Evolutionary conservation across 1,284 basidiomycete genomes (phyloP).

Genomic region (Fomitopsis schrenkii): DNA sequence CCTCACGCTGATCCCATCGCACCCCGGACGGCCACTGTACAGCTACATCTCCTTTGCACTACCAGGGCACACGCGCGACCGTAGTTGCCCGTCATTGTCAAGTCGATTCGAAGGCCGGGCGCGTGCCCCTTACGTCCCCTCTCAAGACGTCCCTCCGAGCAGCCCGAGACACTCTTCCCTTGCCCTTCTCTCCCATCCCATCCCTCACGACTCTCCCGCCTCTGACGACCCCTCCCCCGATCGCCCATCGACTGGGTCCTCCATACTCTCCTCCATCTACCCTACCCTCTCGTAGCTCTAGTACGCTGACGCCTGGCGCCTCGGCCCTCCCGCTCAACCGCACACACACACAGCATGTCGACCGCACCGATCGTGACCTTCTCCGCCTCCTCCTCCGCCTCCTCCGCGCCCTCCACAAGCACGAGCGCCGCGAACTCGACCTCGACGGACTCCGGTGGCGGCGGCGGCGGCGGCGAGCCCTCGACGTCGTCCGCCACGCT

Average conservation of each 20-base stretch:
- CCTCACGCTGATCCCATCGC: not conserved
- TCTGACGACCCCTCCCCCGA: too few relatives aligned
- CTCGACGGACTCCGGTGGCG: not conserved
- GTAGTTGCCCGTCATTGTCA: not conserved
- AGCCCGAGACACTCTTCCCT: not conserved
- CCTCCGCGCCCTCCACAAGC: not conserved
- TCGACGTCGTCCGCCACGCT: constrained; percentile 22
- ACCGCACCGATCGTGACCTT: not conserved
- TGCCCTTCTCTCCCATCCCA: not conserved
- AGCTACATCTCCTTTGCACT: not conserved
- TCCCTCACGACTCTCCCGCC: not conserved
- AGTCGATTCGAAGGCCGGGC: too few relatives aligned
- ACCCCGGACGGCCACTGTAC: too few relatives aligned
- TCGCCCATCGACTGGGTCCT: not conserved
- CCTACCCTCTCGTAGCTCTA: not conserved
- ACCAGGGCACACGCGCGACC: not conserved
- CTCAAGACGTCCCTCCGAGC: not conserved
- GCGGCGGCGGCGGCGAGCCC: not conserved
- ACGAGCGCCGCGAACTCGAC: not conserved
- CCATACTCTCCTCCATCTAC: not conserved
- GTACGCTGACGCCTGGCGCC: not conserved
- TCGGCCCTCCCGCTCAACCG: not conserved
- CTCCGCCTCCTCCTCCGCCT: not conserved
- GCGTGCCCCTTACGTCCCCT: not conserved
- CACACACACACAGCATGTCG: not conserved